These are phyloP conservation scores for Trichoderma gamsii DNA, from an alignment of 495 filamentous ascomycete genomes.

Conservation along the genomic window DNA sequence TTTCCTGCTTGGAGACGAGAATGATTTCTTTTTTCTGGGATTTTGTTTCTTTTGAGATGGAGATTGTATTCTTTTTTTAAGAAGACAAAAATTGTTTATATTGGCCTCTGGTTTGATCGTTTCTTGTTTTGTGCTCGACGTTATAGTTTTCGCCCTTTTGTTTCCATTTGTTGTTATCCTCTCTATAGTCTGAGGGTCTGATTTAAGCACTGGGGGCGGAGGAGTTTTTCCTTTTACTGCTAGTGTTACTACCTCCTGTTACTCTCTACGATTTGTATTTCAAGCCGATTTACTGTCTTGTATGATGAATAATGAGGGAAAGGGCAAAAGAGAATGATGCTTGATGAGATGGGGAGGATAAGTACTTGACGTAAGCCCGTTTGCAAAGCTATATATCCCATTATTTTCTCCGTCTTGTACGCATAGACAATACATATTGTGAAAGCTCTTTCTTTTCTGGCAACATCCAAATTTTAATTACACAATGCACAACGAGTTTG, in stretches of 20 bases:
- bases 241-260: no score
- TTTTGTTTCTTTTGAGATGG: background rate
- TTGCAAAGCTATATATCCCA: background rate
- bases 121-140: no score
- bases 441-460: background rate
- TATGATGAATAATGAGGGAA: background rate
- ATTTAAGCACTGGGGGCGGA: background rate
- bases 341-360: background rate
- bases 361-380: background rate
- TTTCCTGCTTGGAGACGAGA: conserved; percentile 3
- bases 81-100: conserved; percentile 2
- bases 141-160: background rate
- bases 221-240: background rate
- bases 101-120: background rate
- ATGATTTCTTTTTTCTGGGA: background rate
- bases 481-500: background rate
- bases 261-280: no score
- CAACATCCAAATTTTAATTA: background rate
- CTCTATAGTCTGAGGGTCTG: background rate
- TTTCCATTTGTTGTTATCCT: background rate
- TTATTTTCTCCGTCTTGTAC: background rate
- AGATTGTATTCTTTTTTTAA: background rate
- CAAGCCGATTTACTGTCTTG: background rate
- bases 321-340: background rate
- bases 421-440: background rate